Evolutionary conservation across 257 asterid species (phyloP).

Genomic region (Osmanthus fragrans): DNA sequence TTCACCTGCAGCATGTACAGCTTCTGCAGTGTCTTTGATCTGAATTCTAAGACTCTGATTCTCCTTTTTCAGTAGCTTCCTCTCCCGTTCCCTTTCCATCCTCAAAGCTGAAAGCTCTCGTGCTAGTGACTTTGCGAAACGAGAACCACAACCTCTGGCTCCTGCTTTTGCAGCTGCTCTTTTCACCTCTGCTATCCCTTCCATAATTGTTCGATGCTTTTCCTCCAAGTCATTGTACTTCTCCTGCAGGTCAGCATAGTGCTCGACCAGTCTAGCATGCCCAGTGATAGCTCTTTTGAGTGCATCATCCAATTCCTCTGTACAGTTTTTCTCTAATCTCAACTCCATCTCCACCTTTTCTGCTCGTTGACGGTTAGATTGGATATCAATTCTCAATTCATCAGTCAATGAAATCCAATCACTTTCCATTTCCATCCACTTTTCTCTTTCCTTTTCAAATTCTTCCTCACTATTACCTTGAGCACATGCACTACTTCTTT

Average conservation of each 20-base stretch:
- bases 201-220: constrained; percentile 74
- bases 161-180: constrained; percentile 92
- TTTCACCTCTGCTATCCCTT: constrained; percentile 77
- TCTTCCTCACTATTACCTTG: constrained; percentile 59
- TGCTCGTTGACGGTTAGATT: constrained; percentile 67
- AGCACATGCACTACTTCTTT: constrained; percentile 57
- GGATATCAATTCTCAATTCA: constrained; percentile 83
- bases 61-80: constrained; percentile 72
- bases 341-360: constrained; percentile 76
- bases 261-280: constrained; percentile 96
- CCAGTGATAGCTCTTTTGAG: constrained; percentile 70
- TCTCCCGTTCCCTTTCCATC: constrained; percentile 79
- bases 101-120: constrained; percentile 89
- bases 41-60: constrained; percentile 66
- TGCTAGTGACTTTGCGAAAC: constrained; percentile 72
- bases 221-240: constrained; percentile 64
- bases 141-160: constrained; percentile 75
- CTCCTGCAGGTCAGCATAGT: constrained; percentile 84
- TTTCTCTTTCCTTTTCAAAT: constrained; percentile 75
- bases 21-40: constrained; percentile 96
- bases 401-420: constrained; percentile 96
- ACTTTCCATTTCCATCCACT: constrained; percentile 97
- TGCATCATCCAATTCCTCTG: constrained; percentile 86
- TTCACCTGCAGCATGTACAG: constrained; percentile 98
- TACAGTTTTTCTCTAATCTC: constrained; percentile 66